Conservation (phyloP, 2,329 filamentous ascomycete species). For the Raffaelea ambrosiae region DNA sequence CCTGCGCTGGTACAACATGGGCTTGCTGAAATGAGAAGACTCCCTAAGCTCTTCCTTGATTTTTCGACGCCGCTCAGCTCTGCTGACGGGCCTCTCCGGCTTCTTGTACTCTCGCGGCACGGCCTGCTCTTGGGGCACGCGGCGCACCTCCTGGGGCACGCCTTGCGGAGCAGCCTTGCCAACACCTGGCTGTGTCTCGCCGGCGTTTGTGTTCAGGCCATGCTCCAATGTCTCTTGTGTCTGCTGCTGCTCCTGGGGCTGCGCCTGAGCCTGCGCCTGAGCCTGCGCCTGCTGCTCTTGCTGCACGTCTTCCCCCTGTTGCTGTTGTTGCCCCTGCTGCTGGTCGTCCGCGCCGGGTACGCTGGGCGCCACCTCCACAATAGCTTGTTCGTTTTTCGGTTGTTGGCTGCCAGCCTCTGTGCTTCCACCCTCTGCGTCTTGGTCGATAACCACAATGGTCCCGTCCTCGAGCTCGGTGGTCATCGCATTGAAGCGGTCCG, state of each 20-base stretch:
- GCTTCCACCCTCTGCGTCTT: constrained; percentile 19
- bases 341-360: constrained; percentile 14
- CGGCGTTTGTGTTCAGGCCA: no score
- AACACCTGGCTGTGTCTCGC: constrained; percentile 16
- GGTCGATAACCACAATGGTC: constrained; percentile 30
- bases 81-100: constrained; percentile 38
- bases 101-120: constrained; percentile 15
- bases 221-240: no score
- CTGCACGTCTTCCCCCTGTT: not conserved
- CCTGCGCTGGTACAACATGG: constrained; percentile 45
- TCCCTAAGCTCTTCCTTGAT: constrained; percentile 23
- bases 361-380: constrained; percentile 28
- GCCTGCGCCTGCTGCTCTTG: constrained; percentile 3
- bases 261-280: constrained; percentile 3
- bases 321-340: not conserved
- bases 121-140: not conserved
- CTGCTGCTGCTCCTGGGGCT: constrained; percentile 11
- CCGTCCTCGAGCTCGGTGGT: constrained; percentile 40
- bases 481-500: constrained; percentile 38
- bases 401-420: constrained; percentile 1
- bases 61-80: constrained; percentile 43
- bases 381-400: constrained; percentile 14
- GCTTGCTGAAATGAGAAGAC: constrained; percentile 17
- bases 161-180: no score
- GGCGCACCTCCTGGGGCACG: not conserved